Conservation (phyloP, 164 flowering plant species). For the Annona cherimola region DNA sequence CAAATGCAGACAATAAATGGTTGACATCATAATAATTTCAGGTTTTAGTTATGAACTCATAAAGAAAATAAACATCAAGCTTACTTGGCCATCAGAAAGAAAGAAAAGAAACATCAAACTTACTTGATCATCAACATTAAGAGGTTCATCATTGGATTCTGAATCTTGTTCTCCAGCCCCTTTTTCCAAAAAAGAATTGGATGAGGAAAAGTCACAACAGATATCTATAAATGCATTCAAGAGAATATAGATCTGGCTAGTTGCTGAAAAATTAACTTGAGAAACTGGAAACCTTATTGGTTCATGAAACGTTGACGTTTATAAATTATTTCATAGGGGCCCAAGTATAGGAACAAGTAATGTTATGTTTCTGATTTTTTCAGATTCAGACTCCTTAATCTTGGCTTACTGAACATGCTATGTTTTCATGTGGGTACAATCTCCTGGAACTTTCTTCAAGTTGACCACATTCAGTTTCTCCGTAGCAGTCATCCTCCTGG, state of each 20-base stretch:
- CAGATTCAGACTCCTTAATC: not conserved
- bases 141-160: slow-evolving; percentile 20
- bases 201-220: not conserved
- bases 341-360: not conserved
- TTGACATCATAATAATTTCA: not conserved
- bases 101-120: slow-evolving; percentile 17
- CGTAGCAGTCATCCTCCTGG: no score
- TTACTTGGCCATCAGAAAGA: not conserved
- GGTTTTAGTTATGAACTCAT: not conserved
- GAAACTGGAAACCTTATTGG: not conserved
- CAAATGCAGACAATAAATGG: not conserved
- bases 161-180: slow-evolving; percentile 25
- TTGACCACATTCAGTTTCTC: not conserved
- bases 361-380: not conserved
- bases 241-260: not conserved
- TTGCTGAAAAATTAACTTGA: no score
- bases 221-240: not conserved
- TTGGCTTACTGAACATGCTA: not conserved
- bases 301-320: not conserved
- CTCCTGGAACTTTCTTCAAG: not conserved
- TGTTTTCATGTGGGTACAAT: not conserved
- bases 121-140: slow-evolving; percentile 38
- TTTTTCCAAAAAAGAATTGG: slow-evolving; percentile 9
- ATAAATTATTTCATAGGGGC: not conserved
- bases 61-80: not conserved